A percentile compares a stretch with the other conserved stretches of the same genome.
These are phyloP conservation scores for Trametes gibbosa DNA, from an alignment of 768 basidiomycete species.

Conservation along the genomic window DNA sequence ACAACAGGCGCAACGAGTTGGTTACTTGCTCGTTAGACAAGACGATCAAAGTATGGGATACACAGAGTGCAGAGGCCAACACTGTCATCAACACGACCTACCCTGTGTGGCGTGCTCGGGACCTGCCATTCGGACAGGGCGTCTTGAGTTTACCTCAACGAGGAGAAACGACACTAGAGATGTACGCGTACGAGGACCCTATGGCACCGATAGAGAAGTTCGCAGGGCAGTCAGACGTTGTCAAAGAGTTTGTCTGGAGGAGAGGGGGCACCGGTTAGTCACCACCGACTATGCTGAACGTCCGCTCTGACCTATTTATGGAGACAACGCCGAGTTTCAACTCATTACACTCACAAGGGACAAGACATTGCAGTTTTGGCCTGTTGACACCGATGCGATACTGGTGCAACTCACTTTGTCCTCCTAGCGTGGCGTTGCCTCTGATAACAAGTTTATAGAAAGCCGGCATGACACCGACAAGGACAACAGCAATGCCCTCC, in stretches of 20 bases:
- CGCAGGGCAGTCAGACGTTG: conserved; percentile 88
- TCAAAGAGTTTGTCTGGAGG: conserved; percentile 98
- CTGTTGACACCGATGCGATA: conserved; percentile 67
- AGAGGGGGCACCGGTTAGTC: conserved; percentile 53
- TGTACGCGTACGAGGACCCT: conserved; percentile 58
- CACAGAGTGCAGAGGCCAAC: conserved; percentile 30
- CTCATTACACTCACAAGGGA: conserved; percentile 87
- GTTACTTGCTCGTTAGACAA: conserved; percentile 95
- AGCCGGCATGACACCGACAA: conserved; percentile 25
- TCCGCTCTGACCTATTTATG: neutral
- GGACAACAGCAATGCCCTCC: conserved; percentile 11
- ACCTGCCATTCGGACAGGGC: conserved; percentile 90
- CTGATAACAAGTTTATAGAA: conserved; percentile 14
- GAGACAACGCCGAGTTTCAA: conserved; percentile 51
- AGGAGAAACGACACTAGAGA: conserved; percentile 78
- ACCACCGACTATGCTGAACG: neutral
- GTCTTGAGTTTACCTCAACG: conserved; percentile 86
- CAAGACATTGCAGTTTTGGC: conserved; percentile 88
- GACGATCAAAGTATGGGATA: conserved; percentile 86
- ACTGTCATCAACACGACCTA: conserved; percentile 66
- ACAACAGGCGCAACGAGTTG: conserved; percentile 67
- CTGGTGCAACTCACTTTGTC: conserved; percentile 42
- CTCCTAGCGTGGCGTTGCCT: no score
- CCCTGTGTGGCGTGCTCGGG: conserved; percentile 92
- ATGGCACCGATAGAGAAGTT: conserved; percentile 66